Base-by-base conservation (phyloP, 192 early-diverging fungal genomes). In the Mortierella claussenii region DNA sequence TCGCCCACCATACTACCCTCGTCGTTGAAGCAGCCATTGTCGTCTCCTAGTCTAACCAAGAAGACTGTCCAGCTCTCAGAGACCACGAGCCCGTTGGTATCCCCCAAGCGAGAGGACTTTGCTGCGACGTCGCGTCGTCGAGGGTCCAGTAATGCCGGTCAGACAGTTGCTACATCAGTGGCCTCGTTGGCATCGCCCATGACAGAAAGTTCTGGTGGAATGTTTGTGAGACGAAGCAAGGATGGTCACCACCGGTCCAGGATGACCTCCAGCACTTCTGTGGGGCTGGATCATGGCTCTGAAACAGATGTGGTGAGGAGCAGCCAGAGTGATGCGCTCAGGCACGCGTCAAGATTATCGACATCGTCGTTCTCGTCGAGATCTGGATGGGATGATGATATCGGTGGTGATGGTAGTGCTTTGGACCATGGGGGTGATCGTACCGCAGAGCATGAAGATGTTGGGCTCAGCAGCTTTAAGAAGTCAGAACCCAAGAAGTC, bases 371-470 rank as follows among this genome's bases (percentile, higher is more conserved):
- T 48, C 2, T 58, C 61, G 3, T 52, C 59, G 5, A 24, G 48
- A 15, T 76, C 73, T n/a, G 73, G 73, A 7, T 76, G 73, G 73
- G 65, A 76, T 26, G 53, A 67, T 47, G 17, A 21, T 27, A 15
- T 20, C 23, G 51, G 47, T 12, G 70, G 60, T 1, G 42, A 66
- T 3, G 57, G 55, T 8, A 1, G 20, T 23, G n/a, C 36, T 21
- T 52, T 32, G 5, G 50, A 48, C 27, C 26, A 30, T 6, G 28
- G 11, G 10, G 10, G 17, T 9, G 52, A 54, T 12, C n/a, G n/a
- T n/a, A 20, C 32, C n/a, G 9, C 47, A 24, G 21, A 3, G 27
- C n/a, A 26, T 21, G 47, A 26, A 49, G 27, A 26, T 24, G 28
- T 1, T 32, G 5, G 28, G 30, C 28, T 6, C 5, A 28, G 24